phyloP scores from a whole-genome alignment of 176 grass and related monocot species.

The Carex scoparia region DNA sequence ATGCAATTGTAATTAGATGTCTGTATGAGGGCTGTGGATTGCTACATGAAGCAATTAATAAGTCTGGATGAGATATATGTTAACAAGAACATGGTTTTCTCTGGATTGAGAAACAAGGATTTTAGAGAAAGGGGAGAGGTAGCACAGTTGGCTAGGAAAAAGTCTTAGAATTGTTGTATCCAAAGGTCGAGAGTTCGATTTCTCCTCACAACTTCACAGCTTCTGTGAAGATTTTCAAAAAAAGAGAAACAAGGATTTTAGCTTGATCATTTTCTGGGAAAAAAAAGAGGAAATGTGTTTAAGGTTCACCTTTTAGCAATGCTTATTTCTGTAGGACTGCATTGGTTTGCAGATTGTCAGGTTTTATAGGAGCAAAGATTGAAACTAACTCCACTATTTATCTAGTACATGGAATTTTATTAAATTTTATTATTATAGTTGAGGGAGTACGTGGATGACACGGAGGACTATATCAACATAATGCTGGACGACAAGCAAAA shows the following conservation, averaged over 20 bases:
- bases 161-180: too few relatives aligned
- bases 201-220: too few relatives aligned
- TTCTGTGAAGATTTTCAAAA: too few relatives aligned
- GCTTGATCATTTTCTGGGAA: neutral
- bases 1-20: neutral
- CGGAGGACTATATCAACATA: slow-evolving; percentile 77
- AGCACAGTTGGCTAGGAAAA: too few relatives aligned
- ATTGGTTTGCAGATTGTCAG: neutral
- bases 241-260: neutral
- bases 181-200: too few relatives aligned
- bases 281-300: neutral
- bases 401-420: neutral
- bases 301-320: neutral
- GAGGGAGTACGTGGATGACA: slow-evolving; percentile 74
- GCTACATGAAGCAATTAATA: neutral
- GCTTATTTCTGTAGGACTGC: neutral
- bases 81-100: neutral
- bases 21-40: neutral
- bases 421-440: slow-evolving; percentile 35
- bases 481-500: slow-evolving; percentile 91
- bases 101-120: neutral
- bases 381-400: neutral
- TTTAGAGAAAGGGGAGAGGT: neutral
- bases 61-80: neutral
- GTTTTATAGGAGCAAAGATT: neutral